A percentile compares a stretch with the other conserved stretches of the same genome.
Conservation (phyloP, 192 early-diverging fungal genomes). For the Chytriomyces sp. region DNA sequence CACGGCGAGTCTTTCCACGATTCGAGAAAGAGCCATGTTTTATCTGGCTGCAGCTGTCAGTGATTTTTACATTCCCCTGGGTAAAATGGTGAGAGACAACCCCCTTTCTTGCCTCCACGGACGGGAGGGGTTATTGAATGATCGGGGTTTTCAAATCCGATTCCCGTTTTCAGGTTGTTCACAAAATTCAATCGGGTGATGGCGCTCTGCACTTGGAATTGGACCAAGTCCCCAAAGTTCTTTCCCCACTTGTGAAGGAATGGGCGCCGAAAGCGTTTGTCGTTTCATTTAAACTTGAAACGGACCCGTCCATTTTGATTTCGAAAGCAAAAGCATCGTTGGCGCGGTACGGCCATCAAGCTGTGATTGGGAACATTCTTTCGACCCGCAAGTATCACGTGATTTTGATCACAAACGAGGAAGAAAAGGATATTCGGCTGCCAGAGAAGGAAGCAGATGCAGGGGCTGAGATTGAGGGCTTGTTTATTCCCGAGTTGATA, state of each 20-base stretch:
- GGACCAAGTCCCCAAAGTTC: slow-evolving; percentile 97
- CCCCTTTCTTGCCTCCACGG: slow-evolving; percentile 1
- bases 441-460: slow-evolving; percentile 54
- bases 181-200: slow-evolving; percentile 95
- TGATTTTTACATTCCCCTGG: slow-evolving; percentile 96
- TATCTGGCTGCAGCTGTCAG: slow-evolving; percentile 98
- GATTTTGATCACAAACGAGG: slow-evolving; percentile 51
- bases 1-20: slow-evolving; percentile 66
- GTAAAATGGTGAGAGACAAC: slow-evolving; percentile 79
- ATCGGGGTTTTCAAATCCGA: background rate
- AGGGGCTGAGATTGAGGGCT: slow-evolving; percentile 69
- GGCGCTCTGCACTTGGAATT: slow-evolving; percentile 86
- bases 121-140: background rate
- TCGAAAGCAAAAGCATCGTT: slow-evolving; percentile 81
- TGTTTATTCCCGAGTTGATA: slow-evolving; percentile 75
- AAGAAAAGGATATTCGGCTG: slow-evolving; percentile 54
- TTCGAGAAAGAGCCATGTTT: slow-evolving; percentile 81
- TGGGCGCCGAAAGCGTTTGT: slow-evolving; percentile 90
- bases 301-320: slow-evolving; percentile 80
- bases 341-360: slow-evolving; percentile 90
- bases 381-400: slow-evolving; percentile 87
- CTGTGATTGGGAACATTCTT: slow-evolving; percentile 96
- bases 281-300: slow-evolving; percentile 99
- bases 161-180: slow-evolving; percentile 63
- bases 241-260: slow-evolving; percentile 88